A percentile compares a stretch with the other conserved stretches of the same genome.
These are phyloP conservation scores for Phragmites australis DNA, from an alignment of 176 grass and related monocot species.

Conservation along the genomic window DNA sequence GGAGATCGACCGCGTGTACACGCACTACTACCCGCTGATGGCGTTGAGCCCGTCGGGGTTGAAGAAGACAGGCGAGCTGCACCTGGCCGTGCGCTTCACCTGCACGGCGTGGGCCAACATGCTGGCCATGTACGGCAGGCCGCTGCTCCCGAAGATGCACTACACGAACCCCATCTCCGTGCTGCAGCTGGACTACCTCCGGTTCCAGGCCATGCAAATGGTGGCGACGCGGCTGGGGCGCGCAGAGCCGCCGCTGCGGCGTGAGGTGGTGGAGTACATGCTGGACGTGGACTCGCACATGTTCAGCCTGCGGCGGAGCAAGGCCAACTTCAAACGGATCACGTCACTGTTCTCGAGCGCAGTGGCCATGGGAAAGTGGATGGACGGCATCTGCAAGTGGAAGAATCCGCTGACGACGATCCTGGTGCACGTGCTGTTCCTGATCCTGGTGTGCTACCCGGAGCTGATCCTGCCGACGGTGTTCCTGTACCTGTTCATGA, in stretches of 20 bases:
- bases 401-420: constrained; percentile 69
- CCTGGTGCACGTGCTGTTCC: constrained; percentile 73
- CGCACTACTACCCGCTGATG: constrained; percentile 64
- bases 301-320: constrained; percentile 79
- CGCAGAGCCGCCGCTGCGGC: constrained; percentile 59
- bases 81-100: constrained; percentile 72
- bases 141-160: constrained; percentile 84
- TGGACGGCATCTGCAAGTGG: constrained; percentile 69
- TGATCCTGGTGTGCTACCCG: constrained; percentile 71
- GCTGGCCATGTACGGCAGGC: constrained; percentile 51
- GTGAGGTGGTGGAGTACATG: constrained; percentile 91
- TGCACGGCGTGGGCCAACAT: constrained; percentile 82
- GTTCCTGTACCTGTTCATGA: constrained; percentile 62
- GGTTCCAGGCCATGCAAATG: constrained; percentile 54
- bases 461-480: constrained; percentile 84
- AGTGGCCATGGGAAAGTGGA: constrained; percentile 43
- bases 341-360: constrained; percentile 47
- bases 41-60: constrained; percentile 41
- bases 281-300: constrained; percentile 75
- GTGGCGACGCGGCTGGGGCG: constrained; percentile 45
- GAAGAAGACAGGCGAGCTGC: constrained; percentile 79
- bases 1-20: constrained; percentile 58
- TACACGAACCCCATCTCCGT: constrained; percentile 60
- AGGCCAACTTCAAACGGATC: constrained; percentile 74
- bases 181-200: constrained; percentile 59